These are phyloP conservation scores for Penicillium herquei DNA, from an alignment of 495 filamentous ascomycete genomes.

Conservation along the genomic window DNA sequence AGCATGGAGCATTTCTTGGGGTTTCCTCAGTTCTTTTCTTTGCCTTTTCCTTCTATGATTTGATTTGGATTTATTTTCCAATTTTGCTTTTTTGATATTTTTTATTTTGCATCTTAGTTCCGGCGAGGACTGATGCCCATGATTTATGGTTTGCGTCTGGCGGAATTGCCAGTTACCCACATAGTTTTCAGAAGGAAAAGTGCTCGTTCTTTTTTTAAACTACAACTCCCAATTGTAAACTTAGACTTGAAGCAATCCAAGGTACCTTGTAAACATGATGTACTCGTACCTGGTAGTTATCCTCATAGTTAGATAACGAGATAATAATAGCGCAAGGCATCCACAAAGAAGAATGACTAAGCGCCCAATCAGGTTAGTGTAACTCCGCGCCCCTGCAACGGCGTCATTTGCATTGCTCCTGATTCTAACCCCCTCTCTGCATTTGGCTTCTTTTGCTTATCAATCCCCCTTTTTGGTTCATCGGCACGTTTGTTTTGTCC, in stretches of 20 bases:
- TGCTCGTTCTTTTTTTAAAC: too few species aligned
- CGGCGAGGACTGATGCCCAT: conserved; percentile 12
- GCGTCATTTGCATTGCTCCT: conserved; percentile 35
- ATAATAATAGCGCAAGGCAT: conserved; percentile 2
- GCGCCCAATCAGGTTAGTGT: conserved; percentile 22
- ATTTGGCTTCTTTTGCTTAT: conserved; percentile 19
- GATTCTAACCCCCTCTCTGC: conserved; percentile 20
- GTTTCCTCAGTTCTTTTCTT: conserved; percentile 4
- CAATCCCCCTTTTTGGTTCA: conserved; percentile 21
- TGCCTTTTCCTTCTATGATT: neutral
- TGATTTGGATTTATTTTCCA: neutral
- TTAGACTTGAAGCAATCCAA: too few species aligned
- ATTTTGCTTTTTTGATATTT: too few species aligned
- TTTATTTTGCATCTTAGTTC: conserved; percentile 3
- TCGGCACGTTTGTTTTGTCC: conserved; percentile 18
- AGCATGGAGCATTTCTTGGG: neutral
- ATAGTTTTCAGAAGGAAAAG: neutral
- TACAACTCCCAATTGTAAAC: too few species aligned
- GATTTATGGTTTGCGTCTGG: neutral
- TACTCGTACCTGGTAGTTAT: too few species aligned
- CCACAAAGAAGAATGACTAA: conserved; percentile 19
- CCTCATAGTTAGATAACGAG: neutral
- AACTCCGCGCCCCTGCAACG: conserved; percentile 26
- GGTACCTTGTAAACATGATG: too few species aligned
- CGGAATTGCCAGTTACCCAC: conserved; percentile 3